Evolutionary conservation across 164 flowering plant species (phyloP).

Genomic region (Stephania cephalantha): DNA sequence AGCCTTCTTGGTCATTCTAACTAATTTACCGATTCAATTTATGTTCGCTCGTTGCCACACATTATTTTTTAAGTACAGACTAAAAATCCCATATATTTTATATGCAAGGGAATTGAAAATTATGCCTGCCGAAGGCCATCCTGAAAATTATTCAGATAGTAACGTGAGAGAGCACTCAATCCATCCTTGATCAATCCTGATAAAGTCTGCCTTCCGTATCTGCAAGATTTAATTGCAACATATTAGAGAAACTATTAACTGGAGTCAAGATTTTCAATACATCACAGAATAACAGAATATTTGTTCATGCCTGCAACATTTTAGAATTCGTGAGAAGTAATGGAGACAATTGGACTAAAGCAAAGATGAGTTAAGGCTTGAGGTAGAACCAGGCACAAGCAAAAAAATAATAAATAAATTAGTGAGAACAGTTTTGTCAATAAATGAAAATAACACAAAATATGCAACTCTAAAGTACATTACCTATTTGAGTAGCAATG

Average conservation of each 20-base stretch:
- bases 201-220: constrained; percentile 85
- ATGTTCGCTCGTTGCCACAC: neutral
- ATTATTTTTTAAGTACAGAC: neutral
- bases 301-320: neutral
- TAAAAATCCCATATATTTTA: neutral
- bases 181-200: constrained; percentile 85
- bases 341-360: too few relatives aligned
- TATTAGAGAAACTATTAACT: neutral
- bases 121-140: constrained; percentile 89
- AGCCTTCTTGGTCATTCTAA: neutral
- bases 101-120: neutral
- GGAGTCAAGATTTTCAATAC: neutral
- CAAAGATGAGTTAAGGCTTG: neutral
- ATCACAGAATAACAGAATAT: neutral
- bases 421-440: too few relatives aligned
- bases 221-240: constrained; percentile 24
- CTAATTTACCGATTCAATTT: neutral
- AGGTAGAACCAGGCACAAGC: neutral
- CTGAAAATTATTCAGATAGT: constrained; percentile 84
- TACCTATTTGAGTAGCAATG: neutral
- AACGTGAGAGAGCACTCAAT: constrained; percentile 83
- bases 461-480: neutral
- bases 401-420: too few relatives aligned
- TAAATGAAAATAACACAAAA: neutral
- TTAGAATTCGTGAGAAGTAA: neutral